Evolutionary conservation across 306 rosid genomes (phyloP).

Genomic region (Datisca glomerata): DNA sequence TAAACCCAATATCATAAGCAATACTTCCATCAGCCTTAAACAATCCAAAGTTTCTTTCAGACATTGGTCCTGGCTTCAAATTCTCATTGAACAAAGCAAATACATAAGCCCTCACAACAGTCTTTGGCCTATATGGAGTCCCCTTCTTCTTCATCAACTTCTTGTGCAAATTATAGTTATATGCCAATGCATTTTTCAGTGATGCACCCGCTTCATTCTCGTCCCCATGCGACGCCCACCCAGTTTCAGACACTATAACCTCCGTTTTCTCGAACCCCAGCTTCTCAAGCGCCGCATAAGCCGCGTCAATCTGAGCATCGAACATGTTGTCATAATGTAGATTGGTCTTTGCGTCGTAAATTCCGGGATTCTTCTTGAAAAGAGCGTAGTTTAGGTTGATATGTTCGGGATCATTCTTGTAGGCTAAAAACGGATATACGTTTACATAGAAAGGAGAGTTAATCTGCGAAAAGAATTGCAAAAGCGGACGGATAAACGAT

Average conservation of each 20-base stretch:
- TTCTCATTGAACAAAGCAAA: conserved; percentile 92
- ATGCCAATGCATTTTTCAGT: conserved; percentile 43
- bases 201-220: conserved; percentile 60
- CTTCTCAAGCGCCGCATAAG: conserved; percentile 75
- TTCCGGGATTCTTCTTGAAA: conserved; percentile 52
- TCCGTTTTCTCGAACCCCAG: conserved; percentile 58
- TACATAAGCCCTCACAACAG: conserved; percentile 44
- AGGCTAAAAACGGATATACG: conserved; percentile 91
- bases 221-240: conserved; percentile 90
- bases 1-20: conserved; percentile 72
- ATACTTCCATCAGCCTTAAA: conserved; percentile 90
- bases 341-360: conserved; percentile 61
- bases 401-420: conserved; percentile 69
- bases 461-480: conserved; percentile 63
- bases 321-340: conserved; percentile 83
- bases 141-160: conserved; percentile 62
- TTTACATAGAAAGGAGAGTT: conserved; percentile 80
- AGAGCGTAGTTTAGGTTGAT: conserved; percentile 72
- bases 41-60: conserved; percentile 90
- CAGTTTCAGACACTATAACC: conserved; percentile 81
- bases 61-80: conserved; percentile 77
- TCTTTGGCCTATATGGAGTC: conserved; percentile 78
- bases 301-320: conserved; percentile 73
- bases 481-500: conserved; percentile 57
- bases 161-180: conserved; percentile 50